Evolutionary conservation across 75 land plant species (phyloP).

Genomic region (Selaginella tamariscina): DNA sequence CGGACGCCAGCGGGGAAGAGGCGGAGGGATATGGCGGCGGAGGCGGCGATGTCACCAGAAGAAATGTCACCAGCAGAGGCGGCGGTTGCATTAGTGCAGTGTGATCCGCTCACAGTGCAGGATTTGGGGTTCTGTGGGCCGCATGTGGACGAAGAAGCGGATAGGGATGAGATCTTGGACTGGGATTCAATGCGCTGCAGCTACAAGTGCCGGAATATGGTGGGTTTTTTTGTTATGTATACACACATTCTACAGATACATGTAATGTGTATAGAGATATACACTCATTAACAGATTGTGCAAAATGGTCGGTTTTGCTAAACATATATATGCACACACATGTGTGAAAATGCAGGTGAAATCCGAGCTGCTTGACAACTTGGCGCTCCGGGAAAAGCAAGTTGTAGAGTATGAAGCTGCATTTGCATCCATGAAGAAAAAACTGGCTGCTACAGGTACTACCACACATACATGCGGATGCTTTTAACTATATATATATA

Average conservation of each 20-base stretch:
- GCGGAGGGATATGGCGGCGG: background rate
- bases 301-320: background rate
- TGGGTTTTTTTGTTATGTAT: background rate
- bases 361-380: slow-evolving; percentile 19
- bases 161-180: slow-evolving; percentile 5
- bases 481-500: too few species aligned
- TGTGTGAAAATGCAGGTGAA: slow-evolving; percentile 21
- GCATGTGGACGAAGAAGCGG: slow-evolving; percentile 7
- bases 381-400: slow-evolving; percentile 23
- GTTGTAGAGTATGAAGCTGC: slow-evolving; percentile 20
- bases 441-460: slow-evolving; percentile 15
- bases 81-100: background rate
- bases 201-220: slow-evolving; percentile 31
- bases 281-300: background rate
- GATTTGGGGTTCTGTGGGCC: background rate
- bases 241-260: too few species aligned
- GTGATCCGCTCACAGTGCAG: slow-evolving; percentile 7
- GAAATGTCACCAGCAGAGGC: background rate
- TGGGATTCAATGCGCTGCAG: slow-evolving; percentile 23
- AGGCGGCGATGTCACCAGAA: background rate
- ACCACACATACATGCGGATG: too few species aligned
- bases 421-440: slow-evolving; percentile 14
- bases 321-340: background rate
- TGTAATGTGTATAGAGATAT: background rate
- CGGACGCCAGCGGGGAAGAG: background rate